phyloP scores from a whole-genome alignment of 768 basidiomycete genomes.

The Kwoniella sp. region DNA sequence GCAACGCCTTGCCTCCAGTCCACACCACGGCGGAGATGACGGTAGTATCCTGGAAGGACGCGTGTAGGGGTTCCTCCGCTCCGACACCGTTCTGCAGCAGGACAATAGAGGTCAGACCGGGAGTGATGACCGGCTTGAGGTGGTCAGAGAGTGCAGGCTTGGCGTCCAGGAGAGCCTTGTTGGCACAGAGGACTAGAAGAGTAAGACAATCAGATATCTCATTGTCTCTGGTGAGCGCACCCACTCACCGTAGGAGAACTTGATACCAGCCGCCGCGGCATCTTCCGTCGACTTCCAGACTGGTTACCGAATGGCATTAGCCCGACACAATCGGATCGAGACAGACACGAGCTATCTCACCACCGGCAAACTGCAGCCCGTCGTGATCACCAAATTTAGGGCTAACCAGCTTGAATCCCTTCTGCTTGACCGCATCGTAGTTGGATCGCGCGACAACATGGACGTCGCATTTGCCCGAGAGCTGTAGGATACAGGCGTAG shows the following conservation, averaged over 20 bases:
- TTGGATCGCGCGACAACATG: constrained; percentile 44
- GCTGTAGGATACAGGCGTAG: constrained; percentile 44
- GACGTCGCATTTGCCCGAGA: constrained; percentile 39
- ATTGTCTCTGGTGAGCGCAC: not conserved
- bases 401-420: constrained; percentile 36
- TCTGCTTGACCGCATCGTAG: constrained; percentile 34
- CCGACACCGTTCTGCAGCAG: constrained; percentile 48
- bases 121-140: constrained; percentile 31
- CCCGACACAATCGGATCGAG: not conserved
- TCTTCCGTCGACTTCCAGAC: constrained; percentile 41
- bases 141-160: constrained; percentile 40
- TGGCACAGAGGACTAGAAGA: constrained; percentile 40
- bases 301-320: constrained; percentile 9
- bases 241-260: constrained; percentile 33
- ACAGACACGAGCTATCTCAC: constrained; percentile 18
- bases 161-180: constrained; percentile 47
- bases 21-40: constrained; percentile 48
- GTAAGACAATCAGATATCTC: not conserved
- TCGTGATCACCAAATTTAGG: constrained; percentile 43
- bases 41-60: constrained; percentile 36
- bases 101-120: constrained; percentile 35
- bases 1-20: constrained; percentile 38
- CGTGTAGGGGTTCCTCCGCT: constrained; percentile 44
- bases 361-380: constrained; percentile 39
- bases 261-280: constrained; percentile 30